Evolutionary conservation across 768 basidiomycete genomes (phyloP).

Genomic region (Leccinum aurantiacum): DNA sequence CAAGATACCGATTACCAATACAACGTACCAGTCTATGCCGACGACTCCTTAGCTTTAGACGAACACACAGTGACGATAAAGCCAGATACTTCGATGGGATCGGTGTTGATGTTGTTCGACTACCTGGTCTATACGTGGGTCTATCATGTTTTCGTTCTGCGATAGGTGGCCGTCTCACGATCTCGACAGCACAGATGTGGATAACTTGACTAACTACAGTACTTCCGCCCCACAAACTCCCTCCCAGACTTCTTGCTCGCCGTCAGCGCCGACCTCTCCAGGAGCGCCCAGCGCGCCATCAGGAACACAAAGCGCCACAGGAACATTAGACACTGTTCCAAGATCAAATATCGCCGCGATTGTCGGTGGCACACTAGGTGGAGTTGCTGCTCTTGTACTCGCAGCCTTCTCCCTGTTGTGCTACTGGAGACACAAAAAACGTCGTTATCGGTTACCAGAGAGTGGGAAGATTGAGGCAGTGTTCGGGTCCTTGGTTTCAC

Average conservation of each 20-base stretch:
- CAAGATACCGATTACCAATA: conserved; percentile 11
- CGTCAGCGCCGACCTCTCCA: background rate
- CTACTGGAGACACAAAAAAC: conserved; percentile 1
- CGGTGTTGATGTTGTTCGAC: conserved; percentile 16
- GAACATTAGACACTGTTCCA: background rate
- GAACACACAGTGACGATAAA: conserved; percentile 10
- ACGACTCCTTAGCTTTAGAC: conserved; percentile 9
- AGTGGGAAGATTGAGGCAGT: background rate
- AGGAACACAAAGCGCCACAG: background rate
- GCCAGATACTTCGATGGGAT: background rate
- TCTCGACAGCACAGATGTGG: background rate
- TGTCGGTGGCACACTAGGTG: conserved; percentile 14
- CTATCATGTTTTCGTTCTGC: background rate
- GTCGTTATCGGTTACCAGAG: background rate
- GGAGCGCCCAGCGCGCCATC: background rate
- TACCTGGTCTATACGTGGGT: conserved; percentile 17
- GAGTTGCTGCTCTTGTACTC: background rate
- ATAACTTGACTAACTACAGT: background rate
- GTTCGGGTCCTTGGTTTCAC: background rate
- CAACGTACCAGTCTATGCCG: conserved; percentile 13
- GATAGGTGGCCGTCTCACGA: background rate
- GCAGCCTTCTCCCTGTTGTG: conserved; percentile 1
- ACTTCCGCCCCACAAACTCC: background rate
- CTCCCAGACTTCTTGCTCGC: background rate
- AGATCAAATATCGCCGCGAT: conserved; percentile 3